Conservation (phyloP, 768 basidiomycete genomes). For the Phanerochaete sordida region DNA sequence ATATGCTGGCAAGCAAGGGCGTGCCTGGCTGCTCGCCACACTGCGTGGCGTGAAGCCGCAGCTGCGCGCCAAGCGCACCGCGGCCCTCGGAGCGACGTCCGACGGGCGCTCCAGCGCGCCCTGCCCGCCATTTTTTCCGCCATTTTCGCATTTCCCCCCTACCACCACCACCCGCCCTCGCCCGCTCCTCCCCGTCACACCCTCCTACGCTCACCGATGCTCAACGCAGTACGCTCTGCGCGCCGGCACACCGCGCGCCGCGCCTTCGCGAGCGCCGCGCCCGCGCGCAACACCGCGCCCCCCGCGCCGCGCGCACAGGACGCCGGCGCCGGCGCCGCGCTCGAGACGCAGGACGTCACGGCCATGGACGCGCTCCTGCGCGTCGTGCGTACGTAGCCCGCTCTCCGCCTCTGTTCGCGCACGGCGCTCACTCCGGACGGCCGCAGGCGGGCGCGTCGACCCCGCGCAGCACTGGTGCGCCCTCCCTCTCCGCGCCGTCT, state of each 20-base stretch:
- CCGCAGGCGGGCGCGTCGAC: conserved; percentile 46
- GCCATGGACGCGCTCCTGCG: conserved; percentile 55
- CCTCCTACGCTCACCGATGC: background rate
- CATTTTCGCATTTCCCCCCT: too few species aligned
- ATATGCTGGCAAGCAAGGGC: too few species aligned
- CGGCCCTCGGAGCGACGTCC: too few species aligned
- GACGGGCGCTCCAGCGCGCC: too few species aligned
- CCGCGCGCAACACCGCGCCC: conserved; percentile 5
- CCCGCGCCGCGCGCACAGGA: conserved; percentile 17
- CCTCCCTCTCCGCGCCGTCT: background rate
- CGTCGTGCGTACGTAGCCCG: conserved; percentile 47
- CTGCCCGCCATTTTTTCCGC: too few species aligned
- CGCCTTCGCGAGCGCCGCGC: background rate
- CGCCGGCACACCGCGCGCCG: background rate
- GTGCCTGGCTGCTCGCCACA: too few species aligned
- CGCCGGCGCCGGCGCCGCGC: conserved; percentile 24
- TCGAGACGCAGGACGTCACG: conserved; percentile 57
- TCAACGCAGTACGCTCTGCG: background rate
- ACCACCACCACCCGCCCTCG: too few species aligned
- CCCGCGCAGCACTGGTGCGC: conserved; percentile 49
- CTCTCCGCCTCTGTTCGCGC: conserved; percentile 12
- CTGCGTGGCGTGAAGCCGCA: too few species aligned
- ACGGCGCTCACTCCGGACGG: background rate
- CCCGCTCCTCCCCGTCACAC: too few species aligned
- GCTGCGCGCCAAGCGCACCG: too few species aligned